Base-by-base conservation (phyloP, 169 alveolate species). In the Cryptosporidium sp. region DNA sequence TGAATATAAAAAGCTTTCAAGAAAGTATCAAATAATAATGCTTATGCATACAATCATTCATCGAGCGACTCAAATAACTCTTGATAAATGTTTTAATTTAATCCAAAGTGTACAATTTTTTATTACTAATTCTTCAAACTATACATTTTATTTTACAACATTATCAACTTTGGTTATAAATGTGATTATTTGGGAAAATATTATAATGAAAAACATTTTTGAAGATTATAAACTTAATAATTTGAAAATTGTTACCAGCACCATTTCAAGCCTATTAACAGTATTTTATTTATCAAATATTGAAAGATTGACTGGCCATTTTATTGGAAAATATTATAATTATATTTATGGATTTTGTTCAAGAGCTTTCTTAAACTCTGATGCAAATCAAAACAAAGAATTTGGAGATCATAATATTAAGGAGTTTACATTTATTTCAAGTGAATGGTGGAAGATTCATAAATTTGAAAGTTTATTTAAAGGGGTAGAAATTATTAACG, bases 401-500 rank as follows among this genome's bases (percentile, higher is more conserved):
- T 62, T 61, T 41, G 52, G 31, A 12, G 1, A 80, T 62, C n/a
- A 26, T n/a, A 43, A 37, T n/a, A n/a, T 21, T 3, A 67, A 9
- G 3, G 80, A 80, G 18, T 62, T 80, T 29, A 37, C 74, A 37
- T 59, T 39, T 43, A 80, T 80, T 26, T 59, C 89, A 21, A 48
- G 62, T 59, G 58, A 80, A 33, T 80, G 89, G 89, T 80, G 89
- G 89, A 59, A 43, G 41, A 37, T 45, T 21, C 35, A 58, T 10
- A 80, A 80, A 12, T 41, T 80, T 14, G 80, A 80, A 29, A 80
- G 89, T 21, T n/a, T 80, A 5, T 80, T 80, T 43, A 80, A 80
- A 50, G 89, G 89, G 21, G 89, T 62, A 8, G 89, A 80, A 59
- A 61, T 80, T n/a, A 80, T 80, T 39, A 80, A 80, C 26, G 75